phyloP scores from a whole-genome alignment of 192 early-diverging fungal genomes.

The Umbelopsis sp. region DNA sequence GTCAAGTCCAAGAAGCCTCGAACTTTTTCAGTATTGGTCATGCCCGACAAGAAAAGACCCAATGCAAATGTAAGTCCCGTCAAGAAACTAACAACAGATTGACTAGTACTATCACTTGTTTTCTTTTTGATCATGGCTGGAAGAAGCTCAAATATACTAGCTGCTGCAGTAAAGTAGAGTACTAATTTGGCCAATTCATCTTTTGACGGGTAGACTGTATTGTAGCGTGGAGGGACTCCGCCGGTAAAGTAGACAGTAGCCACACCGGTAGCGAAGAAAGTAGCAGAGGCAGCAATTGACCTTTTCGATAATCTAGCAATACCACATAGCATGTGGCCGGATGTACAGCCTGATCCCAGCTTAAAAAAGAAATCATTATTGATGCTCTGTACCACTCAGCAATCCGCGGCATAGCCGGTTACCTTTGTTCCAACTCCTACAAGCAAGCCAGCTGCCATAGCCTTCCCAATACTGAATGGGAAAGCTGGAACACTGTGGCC shows the following conservation, averaged over 20 bases:
- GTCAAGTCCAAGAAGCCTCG: conserved; percentile 9
- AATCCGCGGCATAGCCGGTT: background rate
- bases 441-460: conserved; percentile 9
- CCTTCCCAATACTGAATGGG: background rate
- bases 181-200: background rate
- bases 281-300: background rate
- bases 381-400: background rate
- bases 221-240: background rate
- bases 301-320: conserved; percentile 4
- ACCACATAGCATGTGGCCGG: conserved; percentile 22
- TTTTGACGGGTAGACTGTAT: background rate
- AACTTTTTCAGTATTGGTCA: conserved; percentile 9
- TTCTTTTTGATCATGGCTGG: background rate
- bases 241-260: background rate
- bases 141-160: background rate
- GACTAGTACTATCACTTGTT: background rate
- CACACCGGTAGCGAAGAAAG: conserved; percentile 8
- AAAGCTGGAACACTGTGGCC: background rate
- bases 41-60: conserved; percentile 2
- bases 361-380: background rate
- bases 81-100: background rate
- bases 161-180: background rate
- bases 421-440: conserved; percentile 21
- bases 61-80: background rate
- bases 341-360: conserved; percentile 19